Conservation (phyloP, 2,329 filamentous ascomycete genomes). For the Paraphaeosphaeria minitans region DNA sequence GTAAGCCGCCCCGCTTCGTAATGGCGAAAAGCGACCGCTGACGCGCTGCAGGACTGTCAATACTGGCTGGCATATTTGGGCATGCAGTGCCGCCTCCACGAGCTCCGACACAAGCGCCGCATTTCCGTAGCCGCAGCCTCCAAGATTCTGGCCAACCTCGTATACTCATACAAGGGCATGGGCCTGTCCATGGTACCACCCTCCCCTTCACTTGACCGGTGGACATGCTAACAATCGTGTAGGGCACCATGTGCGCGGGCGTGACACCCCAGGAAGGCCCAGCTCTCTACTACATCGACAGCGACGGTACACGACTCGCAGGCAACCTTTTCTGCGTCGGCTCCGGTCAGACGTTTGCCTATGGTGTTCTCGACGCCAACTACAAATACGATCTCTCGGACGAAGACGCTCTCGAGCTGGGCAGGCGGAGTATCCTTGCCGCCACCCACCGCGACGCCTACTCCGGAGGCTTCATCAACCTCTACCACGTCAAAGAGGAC, state of each 20-base stretch:
- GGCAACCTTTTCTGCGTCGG: constrained; percentile 99
- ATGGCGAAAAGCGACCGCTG: constrained; percentile 11
- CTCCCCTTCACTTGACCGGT: not conserved
- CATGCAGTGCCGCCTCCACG: constrained; percentile 98
- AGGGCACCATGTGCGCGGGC: constrained; percentile 96
- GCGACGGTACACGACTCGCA: constrained; percentile 87
- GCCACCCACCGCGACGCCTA: constrained; percentile 98
- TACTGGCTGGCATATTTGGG: constrained; percentile 99
- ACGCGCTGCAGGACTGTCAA: constrained; percentile 77
- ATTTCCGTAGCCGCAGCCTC: constrained; percentile 96
- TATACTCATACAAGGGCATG: constrained; percentile 99
- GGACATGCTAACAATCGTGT: constrained; percentile 10
- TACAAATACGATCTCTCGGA: constrained; percentile 88
- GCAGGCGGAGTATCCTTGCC: constrained; percentile 88
- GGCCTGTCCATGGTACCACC: constrained; percentile 79
- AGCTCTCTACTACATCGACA: constrained; percentile 98
- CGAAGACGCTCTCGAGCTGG: constrained; percentile 89
- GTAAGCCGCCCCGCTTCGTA: constrained; percentile 52
- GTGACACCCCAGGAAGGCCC: constrained; percentile 95
- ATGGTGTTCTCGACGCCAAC: constrained; percentile 95
- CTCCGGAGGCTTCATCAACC: constrained; percentile 97
- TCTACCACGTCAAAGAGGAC: constrained; percentile 98
- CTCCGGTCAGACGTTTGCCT: constrained; percentile 97
- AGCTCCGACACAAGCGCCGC: constrained; percentile 98
- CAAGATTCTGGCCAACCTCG: constrained; percentile 97